Evolutionary conservation across 148 eudicot species (phyloP), one percentile per base, ranked within the genome.

Genomic region (Rhododendron kiyosumense): DNA sequence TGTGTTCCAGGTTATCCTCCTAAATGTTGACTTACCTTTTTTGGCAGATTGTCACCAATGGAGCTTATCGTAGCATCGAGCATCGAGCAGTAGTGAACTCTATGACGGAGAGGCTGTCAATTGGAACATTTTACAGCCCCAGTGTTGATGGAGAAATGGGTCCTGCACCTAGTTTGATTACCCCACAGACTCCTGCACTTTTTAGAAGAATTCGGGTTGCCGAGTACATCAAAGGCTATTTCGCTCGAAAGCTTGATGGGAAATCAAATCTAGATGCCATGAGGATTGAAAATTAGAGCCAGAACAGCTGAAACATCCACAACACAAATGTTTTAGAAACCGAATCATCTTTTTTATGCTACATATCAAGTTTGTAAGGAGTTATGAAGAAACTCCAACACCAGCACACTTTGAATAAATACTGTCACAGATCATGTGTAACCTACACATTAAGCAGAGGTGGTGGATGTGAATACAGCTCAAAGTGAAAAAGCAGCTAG

Each of bases 81-180:
- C 80, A 77, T 77, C 52, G 80, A 15, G 80, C 51, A 18, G 51
- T 22, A 0, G 80, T 77, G 17, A 77, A 77, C 30, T 77, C 80
- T 3, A 38, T 0, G 48, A 76, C 38, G 48, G 79, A 76, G 48
- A 76, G 79, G 79, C 79, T 76, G 7, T 76, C 90, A 24, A 85
- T 90, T 6, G 90, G 85, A 2, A 9, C 88, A 76, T 88, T 90
- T 46, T 45, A 84, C 67, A 81, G 34, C 63, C 86, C 88, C 8
- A 28, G 84, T 57, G 18, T 67, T 3, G 76, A 73, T 9, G 63
- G 36, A 41, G 90, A 88, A 41, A 8, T 88, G 6, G 88, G 90
- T 14, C 90, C 91, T 7, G 84, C 84, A 1, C 61, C 83, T 0
- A 59, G 83, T 26, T 32, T 89, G 59, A 69, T 87, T 13, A 84